Conservation (phyloP, 345 rosid genomes). For the Eucalyptus cloeziana region DNA sequence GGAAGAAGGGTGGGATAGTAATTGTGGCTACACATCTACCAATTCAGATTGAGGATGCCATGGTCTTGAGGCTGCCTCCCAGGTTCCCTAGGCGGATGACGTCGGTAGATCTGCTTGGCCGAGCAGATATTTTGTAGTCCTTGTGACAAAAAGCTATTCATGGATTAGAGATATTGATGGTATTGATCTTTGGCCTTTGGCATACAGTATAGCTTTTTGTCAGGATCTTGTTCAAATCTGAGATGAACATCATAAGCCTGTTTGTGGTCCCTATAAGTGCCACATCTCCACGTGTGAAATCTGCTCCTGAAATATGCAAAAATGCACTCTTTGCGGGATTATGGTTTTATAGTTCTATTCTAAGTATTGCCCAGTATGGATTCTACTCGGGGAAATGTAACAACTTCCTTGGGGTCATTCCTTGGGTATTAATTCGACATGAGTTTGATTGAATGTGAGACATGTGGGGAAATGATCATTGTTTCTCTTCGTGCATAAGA, state of each 20-base stretch:
- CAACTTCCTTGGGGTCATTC: background rate
- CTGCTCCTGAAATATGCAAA: background rate
- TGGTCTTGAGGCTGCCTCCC: constrained; percentile 66
- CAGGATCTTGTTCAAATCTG: background rate
- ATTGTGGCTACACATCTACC: constrained; percentile 87
- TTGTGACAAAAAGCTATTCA: background rate
- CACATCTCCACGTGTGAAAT: background rate
- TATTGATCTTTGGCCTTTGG: background rate
- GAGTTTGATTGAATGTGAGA: background rate
- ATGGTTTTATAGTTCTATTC: background rate
- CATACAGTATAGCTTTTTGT: background rate
- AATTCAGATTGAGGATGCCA: constrained; percentile 72
- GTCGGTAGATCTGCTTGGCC: constrained; percentile 70
- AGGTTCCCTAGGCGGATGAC: constrained; percentile 84
- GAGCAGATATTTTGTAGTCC: constrained; percentile 5
- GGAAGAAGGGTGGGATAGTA: constrained; percentile 75
- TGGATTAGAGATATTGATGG: background rate
- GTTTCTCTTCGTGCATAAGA: background rate
- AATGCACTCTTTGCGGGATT: background rate
- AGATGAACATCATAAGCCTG: background rate
- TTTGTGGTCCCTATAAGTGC: background rate
- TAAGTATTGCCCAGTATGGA: background rate
- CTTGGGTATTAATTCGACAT: background rate
- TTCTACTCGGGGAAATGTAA: background rate
- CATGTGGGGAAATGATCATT: background rate